Conservation (phyloP, 2,329 filamentous ascomycete genomes). For the Colletotrichum agaves region DNA sequence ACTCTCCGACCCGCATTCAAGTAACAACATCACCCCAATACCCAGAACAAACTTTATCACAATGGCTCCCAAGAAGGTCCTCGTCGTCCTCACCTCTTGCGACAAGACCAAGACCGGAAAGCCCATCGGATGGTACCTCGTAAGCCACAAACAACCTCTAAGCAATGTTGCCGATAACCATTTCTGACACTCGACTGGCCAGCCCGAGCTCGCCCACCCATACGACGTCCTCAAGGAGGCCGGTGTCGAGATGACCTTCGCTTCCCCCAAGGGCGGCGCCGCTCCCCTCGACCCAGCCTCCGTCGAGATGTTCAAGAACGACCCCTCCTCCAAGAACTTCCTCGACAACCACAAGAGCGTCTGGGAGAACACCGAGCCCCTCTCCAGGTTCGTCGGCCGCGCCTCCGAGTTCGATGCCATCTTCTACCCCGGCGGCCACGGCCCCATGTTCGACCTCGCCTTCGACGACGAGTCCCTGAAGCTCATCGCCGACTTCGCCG, state of each 20-base stretch:
- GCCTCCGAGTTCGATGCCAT: slow-evolving; percentile 71
- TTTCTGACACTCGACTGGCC: slow-evolving; percentile 10
- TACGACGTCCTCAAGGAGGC: slow-evolving; percentile 64
- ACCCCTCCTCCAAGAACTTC: slow-evolving; percentile 65
- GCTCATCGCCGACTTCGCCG: slow-evolving; percentile 71
- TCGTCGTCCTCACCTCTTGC: slow-evolving; percentile 77
- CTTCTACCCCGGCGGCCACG: slow-evolving; percentile 68
- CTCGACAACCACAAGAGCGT: slow-evolving; percentile 64
- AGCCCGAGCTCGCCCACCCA: slow-evolving; percentile 74
- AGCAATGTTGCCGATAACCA: not conserved
- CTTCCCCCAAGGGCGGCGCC: slow-evolving; percentile 70
- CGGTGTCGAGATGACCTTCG: slow-evolving; percentile 65
- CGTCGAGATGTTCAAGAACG: slow-evolving; percentile 64
- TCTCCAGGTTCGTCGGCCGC: slow-evolving; percentile 66
- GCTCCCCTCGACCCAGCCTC: slow-evolving; percentile 71
- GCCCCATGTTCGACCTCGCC: slow-evolving; percentile 75
- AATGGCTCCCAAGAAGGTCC: slow-evolving; percentile 67
- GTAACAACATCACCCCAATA: not conserved
- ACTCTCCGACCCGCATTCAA: not conserved
- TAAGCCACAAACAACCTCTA: slow-evolving; percentile 46
- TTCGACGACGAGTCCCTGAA: slow-evolving; percentile 65
- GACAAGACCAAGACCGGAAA: slow-evolving; percentile 58
- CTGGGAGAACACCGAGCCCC: slow-evolving; percentile 71
- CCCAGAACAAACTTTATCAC: not conserved
- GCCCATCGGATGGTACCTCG: slow-evolving; percentile 78